phyloP scores from a whole-genome alignment of 2,329 filamentous ascomycete species.

The Phialemonium atrogriseum region DNA sequence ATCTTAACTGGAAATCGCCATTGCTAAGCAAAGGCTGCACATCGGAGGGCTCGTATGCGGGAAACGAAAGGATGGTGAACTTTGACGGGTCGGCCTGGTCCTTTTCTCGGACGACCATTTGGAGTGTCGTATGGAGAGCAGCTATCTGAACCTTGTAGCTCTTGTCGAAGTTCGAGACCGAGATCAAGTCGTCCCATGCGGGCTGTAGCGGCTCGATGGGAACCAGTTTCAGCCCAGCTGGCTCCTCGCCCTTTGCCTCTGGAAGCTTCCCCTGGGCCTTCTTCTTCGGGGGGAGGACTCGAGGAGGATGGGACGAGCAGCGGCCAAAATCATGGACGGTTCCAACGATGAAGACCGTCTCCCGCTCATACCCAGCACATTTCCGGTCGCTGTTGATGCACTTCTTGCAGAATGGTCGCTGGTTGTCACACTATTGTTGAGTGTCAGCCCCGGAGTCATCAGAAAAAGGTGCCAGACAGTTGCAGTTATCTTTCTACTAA shows the following conservation, averaged over 20 bases:
- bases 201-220: slow-evolving; percentile 33
- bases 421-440: slow-evolving; percentile 51
- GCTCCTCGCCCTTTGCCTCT: slow-evolving; percentile 15
- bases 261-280: slow-evolving; percentile 7
- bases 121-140: slow-evolving; percentile 35
- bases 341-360: slow-evolving; percentile 57
- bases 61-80: slow-evolving; percentile 27
- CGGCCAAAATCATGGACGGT: slow-evolving; percentile 45
- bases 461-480: background rate
- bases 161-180: slow-evolving; percentile 27
- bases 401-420: slow-evolving; percentile 51
- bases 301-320: slow-evolving; percentile 47
- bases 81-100: slow-evolving; percentile 14
- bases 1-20: slow-evolving; percentile 31
- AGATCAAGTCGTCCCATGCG: slow-evolving; percentile 41
- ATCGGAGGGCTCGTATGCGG: slow-evolving; percentile 29
- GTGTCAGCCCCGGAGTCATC: background rate
- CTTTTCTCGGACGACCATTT: slow-evolving; percentile 21
- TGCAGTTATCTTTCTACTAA: too few species aligned
- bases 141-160: slow-evolving; percentile 33
- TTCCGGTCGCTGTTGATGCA: slow-evolving; percentile 47
- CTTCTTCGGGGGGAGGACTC: slow-evolving; percentile 32
- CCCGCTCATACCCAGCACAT: slow-evolving; percentile 55
- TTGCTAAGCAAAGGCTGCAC: slow-evolving; percentile 24
- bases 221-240: slow-evolving; percentile 20